A percentile compares a stretch with the other conserved stretches of the same genome.
These are phyloP conservation scores for Crithidia fasciculata DNA, from an alignment of 208 protist species.

Conservation along the genomic window DNA sequence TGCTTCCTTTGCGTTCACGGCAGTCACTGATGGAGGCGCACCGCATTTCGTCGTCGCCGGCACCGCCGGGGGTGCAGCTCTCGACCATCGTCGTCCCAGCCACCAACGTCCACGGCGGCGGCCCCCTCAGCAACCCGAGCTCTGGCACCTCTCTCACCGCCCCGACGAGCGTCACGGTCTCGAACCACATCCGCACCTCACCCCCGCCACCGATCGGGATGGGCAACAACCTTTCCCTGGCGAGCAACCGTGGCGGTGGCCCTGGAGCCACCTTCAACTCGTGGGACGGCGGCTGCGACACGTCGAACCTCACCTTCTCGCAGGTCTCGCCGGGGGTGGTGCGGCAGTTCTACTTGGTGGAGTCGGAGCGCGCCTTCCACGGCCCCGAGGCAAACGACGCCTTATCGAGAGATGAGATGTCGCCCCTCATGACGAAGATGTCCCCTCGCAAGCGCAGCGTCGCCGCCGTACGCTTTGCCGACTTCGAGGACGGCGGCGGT, in stretches of 20 bases:
- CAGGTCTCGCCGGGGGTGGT: neutral
- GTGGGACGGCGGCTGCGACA: neutral
- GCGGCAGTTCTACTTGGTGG: neutral
- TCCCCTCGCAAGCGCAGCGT: conserved; percentile 6
- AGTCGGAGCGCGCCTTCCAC: neutral
- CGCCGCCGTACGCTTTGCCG: conserved; percentile 11
- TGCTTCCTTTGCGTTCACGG: neutral
- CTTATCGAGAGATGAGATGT: neutral
- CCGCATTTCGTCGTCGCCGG: neutral
- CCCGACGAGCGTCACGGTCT: neutral
- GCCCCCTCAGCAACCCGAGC: neutral
- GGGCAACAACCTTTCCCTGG: conserved; percentile 2
- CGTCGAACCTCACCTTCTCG: conserved; percentile 11
- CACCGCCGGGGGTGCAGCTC: neutral
- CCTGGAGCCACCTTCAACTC: neutral
- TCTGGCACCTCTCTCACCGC: neutral
- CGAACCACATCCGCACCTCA: neutral
- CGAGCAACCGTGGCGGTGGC: neutral
- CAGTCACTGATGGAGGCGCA: neutral
- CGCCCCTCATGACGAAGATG: neutral
- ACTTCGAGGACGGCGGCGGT: neutral
- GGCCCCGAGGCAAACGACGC: neutral
- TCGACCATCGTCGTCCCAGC: neutral
- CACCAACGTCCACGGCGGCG: neutral
- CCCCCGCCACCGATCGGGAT: neutral